Evolutionary conservation across 768 basidiomycete genomes (phyloP), one percentile per base, ranked within the genome.

Genomic region (Galerina marginata): DNA sequence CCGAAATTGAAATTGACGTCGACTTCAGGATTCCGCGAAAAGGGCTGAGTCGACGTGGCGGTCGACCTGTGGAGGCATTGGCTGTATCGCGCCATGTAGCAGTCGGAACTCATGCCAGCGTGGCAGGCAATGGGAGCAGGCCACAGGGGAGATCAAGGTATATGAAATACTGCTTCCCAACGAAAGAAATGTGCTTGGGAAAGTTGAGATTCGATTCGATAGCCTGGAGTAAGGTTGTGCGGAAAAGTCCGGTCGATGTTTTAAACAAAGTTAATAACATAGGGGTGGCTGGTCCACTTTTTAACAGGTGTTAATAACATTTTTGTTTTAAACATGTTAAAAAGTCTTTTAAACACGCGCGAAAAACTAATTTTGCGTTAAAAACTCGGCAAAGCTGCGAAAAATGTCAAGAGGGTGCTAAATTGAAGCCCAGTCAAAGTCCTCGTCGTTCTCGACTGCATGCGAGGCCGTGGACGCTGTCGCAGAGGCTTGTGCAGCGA

Each of bases 381-480:
- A 57, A 29, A 57, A 57, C 20, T n/a, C 37, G 44, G 23, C n/a
- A 51, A 29, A 51, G 33, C 23, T 51, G 12, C 10, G 36, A 51
- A 26, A 26, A 15, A 38, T 65, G 54, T 51, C 47, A 67, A 45
- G 56, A 58, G 11, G 56, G 50, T 16, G 58, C 26, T 44, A 58
- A 62, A 37, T 58, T 54, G 59, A 67, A 7, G 16, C 47, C n/a
- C 49, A 40, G 39, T 40, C 15, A 40, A 10, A 9, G 15, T 40
- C 39, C 10, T 40, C 15, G 39, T 40, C 39, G 9, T 40, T 15
- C 15, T 40, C 39, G 10, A 40, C 39, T 40, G 15, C 39, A 20
- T 20, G 20, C 20, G 20, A 20, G 20, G 20, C 20, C 20, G 20
- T 20, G 20, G 20, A 20, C 20, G 20, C 20, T 20, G 20, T 20